Conservation (phyloP, 345 rosid genomes). For the Aethionema arabicum region DNA sequence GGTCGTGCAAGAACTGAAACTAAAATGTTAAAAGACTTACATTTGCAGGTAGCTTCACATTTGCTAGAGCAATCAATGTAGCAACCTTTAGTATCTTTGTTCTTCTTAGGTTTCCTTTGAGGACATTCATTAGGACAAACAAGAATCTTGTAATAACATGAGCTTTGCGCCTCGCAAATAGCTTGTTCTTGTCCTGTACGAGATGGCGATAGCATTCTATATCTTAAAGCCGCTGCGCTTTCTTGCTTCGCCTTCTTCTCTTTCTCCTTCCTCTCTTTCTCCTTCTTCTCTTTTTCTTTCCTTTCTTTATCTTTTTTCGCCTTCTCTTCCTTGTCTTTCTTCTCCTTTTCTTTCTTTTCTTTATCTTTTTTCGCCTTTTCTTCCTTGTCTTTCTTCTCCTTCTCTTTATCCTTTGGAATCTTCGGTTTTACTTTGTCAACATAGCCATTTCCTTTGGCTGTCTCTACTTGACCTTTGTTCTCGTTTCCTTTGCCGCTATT, state of each 20-base stretch:
- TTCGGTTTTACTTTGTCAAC: constrained; percentile 24
- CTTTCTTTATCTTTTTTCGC: constrained; percentile 7
- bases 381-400: constrained; percentile 6
- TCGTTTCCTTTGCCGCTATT: constrained; percentile 29
- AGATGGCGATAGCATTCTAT: constrained; percentile 32
- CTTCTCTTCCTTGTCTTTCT: background rate
- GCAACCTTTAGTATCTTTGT: constrained; percentile 70
- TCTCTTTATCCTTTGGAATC: constrained; percentile 22
- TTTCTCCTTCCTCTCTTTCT: constrained; percentile 21
- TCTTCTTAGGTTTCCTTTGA: constrained; percentile 57
- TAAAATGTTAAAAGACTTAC: constrained; percentile 41
- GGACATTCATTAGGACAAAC: constrained; percentile 72
- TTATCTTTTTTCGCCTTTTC: background rate
- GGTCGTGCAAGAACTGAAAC: no score
- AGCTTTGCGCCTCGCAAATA: constrained; percentile 41
- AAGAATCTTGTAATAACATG: constrained; percentile 46
- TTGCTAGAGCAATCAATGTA: constrained; percentile 66
- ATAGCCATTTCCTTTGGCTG: constrained; percentile 13
- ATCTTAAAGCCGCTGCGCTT: constrained; percentile 40
- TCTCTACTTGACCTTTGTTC: constrained; percentile 22
- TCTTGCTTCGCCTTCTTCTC: constrained; percentile 32
- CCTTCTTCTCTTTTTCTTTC: constrained; percentile 13
- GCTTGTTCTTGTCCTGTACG: constrained; percentile 53
- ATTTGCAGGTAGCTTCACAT: constrained; percentile 80
- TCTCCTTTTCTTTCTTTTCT: constrained; percentile 1